Percentiles rank a stretch among this genome's conserved stretches.
Evolutionary conservation across 2,329 filamentous ascomycete genomes (phyloP).

Genomic region (Penicillium sp.): DNA sequence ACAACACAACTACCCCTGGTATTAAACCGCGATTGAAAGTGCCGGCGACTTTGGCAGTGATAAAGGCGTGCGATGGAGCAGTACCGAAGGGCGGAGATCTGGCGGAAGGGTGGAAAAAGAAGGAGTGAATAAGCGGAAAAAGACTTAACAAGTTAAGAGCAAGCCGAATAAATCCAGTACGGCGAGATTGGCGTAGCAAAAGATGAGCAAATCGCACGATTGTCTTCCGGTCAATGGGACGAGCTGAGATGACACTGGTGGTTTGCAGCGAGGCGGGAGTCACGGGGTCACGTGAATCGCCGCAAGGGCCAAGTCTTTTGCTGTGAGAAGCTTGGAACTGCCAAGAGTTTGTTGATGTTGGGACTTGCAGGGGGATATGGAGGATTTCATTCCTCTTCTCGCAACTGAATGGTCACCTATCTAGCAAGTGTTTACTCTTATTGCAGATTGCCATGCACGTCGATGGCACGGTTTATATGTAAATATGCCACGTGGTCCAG

Average conservation of each 20-base stretch:
- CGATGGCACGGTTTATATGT: neutral
- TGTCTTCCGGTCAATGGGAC: conserved; percentile 17
- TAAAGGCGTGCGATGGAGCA: conserved; percentile 16
- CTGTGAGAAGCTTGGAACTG: conserved; percentile 5
- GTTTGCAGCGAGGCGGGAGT: conserved; percentile 44
- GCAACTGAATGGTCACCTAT: no score
- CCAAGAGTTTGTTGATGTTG: neutral
- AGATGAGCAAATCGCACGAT: conserved; percentile 20
- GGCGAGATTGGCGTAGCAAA: conserved; percentile 17
- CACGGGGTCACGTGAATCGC: conserved; percentile 13
- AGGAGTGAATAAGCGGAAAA: conserved; percentile 6
- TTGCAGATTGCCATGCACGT: neutral
- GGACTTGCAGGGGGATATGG: no score
- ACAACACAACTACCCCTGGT: conserved; percentile 29
- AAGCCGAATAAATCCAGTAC: conserved; percentile 13
- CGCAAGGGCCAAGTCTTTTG: conserved; percentile 8
- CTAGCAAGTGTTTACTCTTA: no score
- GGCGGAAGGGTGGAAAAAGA: conserved; percentile 31
- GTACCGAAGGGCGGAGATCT: conserved; percentile 25
- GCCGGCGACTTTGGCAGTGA: conserved; percentile 14
- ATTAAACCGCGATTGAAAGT: conserved; percentile 19
- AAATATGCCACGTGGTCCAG: neutral
- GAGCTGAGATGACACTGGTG: conserved; percentile 31
- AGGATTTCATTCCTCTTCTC: no score
- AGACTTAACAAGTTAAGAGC: neutral